A percentile compares a stretch with the other conserved stretches of the same genome.
These are phyloP conservation scores for Pseudogymnoascus sp. DNA, from an alignment of 2,329 filamentous ascomycete species.

Conservation along the genomic window DNA sequence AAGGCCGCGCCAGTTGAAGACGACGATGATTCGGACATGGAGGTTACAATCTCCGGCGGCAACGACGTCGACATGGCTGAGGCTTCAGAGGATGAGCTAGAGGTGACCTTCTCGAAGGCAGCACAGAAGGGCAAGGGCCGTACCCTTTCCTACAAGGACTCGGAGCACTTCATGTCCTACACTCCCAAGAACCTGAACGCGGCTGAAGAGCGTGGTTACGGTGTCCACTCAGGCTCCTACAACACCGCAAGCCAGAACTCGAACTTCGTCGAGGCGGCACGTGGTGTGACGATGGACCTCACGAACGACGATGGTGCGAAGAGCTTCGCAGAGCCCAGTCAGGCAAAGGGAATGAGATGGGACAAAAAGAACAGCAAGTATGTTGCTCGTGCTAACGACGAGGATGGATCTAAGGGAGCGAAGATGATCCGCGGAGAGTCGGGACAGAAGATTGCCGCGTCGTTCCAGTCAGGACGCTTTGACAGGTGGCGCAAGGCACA, in stretches of 20 bases:
- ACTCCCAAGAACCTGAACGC: conserved; percentile 72
- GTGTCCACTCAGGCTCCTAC: conserved; percentile 72
- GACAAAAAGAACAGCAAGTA: conserved; percentile 97
- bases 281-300: conserved; percentile 84
- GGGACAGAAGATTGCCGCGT: conserved; percentile 91
- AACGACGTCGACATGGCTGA: conserved; percentile 48
- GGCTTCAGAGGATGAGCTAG: conserved; percentile 56
- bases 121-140: conserved; percentile 46
- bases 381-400: conserved; percentile 83
- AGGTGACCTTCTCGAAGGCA: conserved; percentile 62
- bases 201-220: conserved; percentile 86
- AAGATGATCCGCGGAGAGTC: conserved; percentile 80
- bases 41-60: conserved; percentile 28
- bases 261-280: conserved; percentile 84
- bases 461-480: conserved; percentile 88
- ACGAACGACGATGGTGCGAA: conserved; percentile 78
- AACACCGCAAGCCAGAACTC: conserved; percentile 43
- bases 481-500: conserved; percentile 87
- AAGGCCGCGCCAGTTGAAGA: conserved; percentile 11
- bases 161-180: conserved; percentile 95
- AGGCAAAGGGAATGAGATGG: conserved; percentile 75
- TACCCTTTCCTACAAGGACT: conserved; percentile 66
- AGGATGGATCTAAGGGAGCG: conserved; percentile 72
- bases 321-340: conserved; percentile 69
- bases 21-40: conserved; percentile 34